These are phyloP conservation scores for Westerdykella ornata DNA, from an alignment of 2,329 filamentous ascomycete genomes.

Conservation along the genomic window DNA sequence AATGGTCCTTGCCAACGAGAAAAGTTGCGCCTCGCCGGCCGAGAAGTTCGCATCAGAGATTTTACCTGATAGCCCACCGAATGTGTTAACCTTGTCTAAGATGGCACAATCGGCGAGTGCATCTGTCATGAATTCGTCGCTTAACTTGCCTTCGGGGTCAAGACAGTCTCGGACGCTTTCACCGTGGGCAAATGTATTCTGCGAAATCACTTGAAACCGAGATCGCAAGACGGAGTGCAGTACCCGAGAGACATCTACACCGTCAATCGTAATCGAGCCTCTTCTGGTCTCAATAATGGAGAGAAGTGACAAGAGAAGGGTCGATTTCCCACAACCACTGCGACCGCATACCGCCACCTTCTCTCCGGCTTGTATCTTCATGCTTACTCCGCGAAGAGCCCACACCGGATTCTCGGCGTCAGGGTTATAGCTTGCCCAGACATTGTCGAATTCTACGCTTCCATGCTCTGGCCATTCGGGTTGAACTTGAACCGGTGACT, in stretches of 20 bases:
- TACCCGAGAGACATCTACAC: constrained; percentile 45
- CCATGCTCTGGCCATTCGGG: constrained; percentile 3
- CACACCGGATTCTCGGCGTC: constrained; percentile 29
- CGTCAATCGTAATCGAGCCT: constrained; percentile 42
- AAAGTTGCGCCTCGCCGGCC: too few relatives aligned
- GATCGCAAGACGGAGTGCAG: too few relatives aligned
- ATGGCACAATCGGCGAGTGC: too few relatives aligned
- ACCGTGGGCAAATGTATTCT: too few relatives aligned
- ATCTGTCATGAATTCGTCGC: too few relatives aligned
- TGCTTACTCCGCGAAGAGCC: constrained; percentile 19
- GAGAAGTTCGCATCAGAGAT: too few relatives aligned
- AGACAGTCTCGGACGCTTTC: too few relatives aligned
- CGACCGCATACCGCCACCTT: constrained; percentile 46
- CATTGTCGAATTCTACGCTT: background rate
- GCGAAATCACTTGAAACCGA: too few relatives aligned
- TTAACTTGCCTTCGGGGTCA: too few relatives aligned
- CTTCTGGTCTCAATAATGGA: constrained; percentile 8
- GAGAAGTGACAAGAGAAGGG: constrained; percentile 12
- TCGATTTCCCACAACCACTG: constrained; percentile 43
- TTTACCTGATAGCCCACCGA: too few relatives aligned
- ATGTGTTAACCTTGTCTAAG: too few relatives aligned
- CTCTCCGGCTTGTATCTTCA: constrained; percentile 42
- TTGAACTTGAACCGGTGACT: constrained; percentile 12
- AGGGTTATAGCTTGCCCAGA: background rate
- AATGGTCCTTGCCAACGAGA: too few relatives aligned